Evolutionary conservation across 2,329 filamentous ascomycete genomes (phyloP).

Genomic region (Fusarium sp.): DNA sequence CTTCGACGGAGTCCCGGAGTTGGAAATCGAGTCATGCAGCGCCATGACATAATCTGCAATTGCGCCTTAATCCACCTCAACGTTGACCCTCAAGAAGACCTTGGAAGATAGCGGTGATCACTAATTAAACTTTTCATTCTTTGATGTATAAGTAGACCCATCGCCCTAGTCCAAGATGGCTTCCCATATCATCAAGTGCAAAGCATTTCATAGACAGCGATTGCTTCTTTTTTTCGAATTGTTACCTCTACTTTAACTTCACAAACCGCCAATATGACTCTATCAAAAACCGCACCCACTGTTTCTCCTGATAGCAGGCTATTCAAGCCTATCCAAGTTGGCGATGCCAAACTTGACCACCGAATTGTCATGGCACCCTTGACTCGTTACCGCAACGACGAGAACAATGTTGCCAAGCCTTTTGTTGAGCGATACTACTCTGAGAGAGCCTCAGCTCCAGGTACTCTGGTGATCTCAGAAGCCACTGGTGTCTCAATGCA

Average conservation of each 20-base stretch:
- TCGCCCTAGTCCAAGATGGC: background rate
- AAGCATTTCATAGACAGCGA: background rate
- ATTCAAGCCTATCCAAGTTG: conserved; percentile 42
- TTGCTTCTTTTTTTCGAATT: background rate
- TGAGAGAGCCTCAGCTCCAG: conserved; percentile 56
- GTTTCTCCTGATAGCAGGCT: conserved; percentile 31
- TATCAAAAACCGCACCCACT: background rate
- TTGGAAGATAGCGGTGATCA: conserved; percentile 1
- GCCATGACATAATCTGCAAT: conserved; percentile 9
- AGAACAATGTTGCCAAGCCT: conserved; percentile 49
- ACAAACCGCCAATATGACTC: conserved; percentile 15
- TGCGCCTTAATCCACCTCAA: background rate
- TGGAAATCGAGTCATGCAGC: background rate
- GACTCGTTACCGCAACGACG: conserved; percentile 63
- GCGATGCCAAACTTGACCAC: conserved; percentile 33
- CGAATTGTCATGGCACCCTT: conserved; percentile 43
- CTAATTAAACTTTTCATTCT: background rate
- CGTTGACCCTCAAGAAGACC: background rate
- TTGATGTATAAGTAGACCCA: conserved; percentile 1
- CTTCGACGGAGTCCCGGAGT: conserved; percentile 18
- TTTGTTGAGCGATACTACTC: conserved; percentile 47
- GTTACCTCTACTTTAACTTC: background rate
- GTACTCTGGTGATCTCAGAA: conserved; percentile 51
- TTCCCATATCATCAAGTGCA: background rate
- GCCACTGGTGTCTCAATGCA: conserved; percentile 45